phyloP scores from a whole-genome alignment of 768 basidiomycete species.

The Phylloporus arenicola region DNA sequence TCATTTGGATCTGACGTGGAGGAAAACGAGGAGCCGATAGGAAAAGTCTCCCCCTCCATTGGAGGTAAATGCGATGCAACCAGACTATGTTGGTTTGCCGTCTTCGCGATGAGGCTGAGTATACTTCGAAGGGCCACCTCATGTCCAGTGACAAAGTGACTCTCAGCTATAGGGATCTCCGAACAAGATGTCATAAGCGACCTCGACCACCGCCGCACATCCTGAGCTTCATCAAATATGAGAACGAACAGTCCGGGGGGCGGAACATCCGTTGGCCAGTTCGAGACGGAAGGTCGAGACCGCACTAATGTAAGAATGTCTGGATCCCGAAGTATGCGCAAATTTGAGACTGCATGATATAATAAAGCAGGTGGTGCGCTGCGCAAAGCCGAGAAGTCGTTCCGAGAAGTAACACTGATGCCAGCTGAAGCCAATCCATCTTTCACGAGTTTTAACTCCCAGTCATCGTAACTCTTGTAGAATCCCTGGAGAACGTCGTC shows the following conservation, averaged over 20 bases:
- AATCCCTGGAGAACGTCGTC: constrained; percentile 49
- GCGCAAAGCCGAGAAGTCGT: constrained; percentile 29
- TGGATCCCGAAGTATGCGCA: constrained; percentile 49
- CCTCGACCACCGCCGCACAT: constrained; percentile 58
- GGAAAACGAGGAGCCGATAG: constrained; percentile 8
- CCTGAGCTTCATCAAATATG: constrained; percentile 43
- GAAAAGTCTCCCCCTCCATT: constrained; percentile 3
- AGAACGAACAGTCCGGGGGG: constrained; percentile 59
- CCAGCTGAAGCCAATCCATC: constrained; percentile 38
- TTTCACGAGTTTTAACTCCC: constrained; percentile 55
- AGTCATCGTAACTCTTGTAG: constrained; percentile 56
- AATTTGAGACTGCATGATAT: constrained; percentile 61
- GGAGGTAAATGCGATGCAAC: neutral
- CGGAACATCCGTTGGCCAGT: constrained; percentile 55
- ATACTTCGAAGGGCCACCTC: constrained; percentile 40
- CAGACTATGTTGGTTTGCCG: neutral
- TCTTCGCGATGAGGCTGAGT: constrained; percentile 21
- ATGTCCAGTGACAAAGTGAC: constrained; percentile 47
- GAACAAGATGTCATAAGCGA: constrained; percentile 37
- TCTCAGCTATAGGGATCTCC: constrained; percentile 41
- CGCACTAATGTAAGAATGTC: constrained; percentile 36
- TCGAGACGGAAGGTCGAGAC: constrained; percentile 23
- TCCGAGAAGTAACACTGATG: constrained; percentile 7
- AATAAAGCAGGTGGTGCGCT: constrained; percentile 45
- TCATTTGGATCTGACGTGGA: constrained; percentile 38